Base-by-base conservation (phyloP, 2,329 filamentous ascomycete species). In the Trichoderma asperellum region DNA sequence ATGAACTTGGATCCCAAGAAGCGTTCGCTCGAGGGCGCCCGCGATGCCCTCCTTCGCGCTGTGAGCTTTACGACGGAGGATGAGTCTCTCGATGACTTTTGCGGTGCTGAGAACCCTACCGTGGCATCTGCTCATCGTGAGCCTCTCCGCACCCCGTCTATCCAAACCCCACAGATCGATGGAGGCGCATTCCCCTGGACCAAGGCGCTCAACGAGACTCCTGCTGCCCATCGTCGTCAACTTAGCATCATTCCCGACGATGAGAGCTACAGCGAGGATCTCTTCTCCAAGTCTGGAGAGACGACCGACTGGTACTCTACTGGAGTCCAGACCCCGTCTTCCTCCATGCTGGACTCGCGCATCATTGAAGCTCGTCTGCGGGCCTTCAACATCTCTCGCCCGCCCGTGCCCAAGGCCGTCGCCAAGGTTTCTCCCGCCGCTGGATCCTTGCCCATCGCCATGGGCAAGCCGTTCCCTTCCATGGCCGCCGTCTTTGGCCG, bases 21-120 rank as follows among this genome's bases (percentile, higher is more conserved):
- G 85, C 92, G 96, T 68, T 96, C 94, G 40, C 84, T 99, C 60
- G 83, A 87, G 37, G 92, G 88, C 70, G 89, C 93, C 71, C 92
- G 92, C 73, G 88, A 93, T 63, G 92, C 92, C 65, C 88, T 99
- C 40, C 82, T 89, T 72, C 91, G 92, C 65, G 91, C 92, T 60
- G 86, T 97, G 73, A 94, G 90, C 81, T 99, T 98, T 85, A 98
- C 96, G 70, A 97, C 92, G 24, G 90, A 95, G 72, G 94, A 98
- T 70, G 96, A 99, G 82, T 86, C 87, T 37, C 86, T 97, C 62
- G 95, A 98, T 78, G 96, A 97, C 75, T 98, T 98, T 85, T 97
- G 94, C 83, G 91, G 90, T 63, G 90, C 91, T 71, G 92, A 96
- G 73, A 90, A 89, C 74, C 89, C 92, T 67, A 87, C 91, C 47